Base-by-base conservation (phyloP, 2,329 filamentous ascomycete genomes). In the Phaeoacremonium minimum region DNA sequence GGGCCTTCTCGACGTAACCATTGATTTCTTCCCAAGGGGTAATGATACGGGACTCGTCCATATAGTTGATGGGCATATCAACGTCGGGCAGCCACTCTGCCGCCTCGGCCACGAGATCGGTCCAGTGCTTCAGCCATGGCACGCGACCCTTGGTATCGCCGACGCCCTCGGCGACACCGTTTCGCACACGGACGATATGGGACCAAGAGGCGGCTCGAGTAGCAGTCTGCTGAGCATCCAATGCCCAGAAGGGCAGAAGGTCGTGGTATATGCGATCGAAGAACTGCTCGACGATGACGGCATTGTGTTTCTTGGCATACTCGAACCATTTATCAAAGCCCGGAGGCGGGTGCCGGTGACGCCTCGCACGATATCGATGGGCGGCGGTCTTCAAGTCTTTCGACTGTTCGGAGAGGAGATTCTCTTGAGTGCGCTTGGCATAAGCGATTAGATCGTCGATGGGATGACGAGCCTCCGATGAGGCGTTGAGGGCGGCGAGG, bases 31-130 rank as follows among this genome's bases (percentile, higher is more conserved):
- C 69, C 58, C 69, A 77, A 8, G 75, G 69, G 4, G 80, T 75
- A 18, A 83, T 58, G n/a, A 85, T 54, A 15, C 80, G 67, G 18
- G 79, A 71, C 51, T 84, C 77, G 51, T 83, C 79, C 58, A 80
- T 67, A 35, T 70, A 66, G 50, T 84, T 83, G 60, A 83, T 75
- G 9, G 78, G 73, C 63, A 83, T 80, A 51, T 83, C 78, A 52
- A 84, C 73, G 43, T 84, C 78, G 5, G 79, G 80, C 15, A 84
- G 52, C 33, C 69, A 60, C 12, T 66, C 51, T 17, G 73, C 68
- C 22, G 80, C 74, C 38, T 73, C 70, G 3, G 51, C 46, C 15
- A 81, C 67, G 11, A 78, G 58, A 4, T 56, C 50, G 2, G 66
- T 64, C 71, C 71, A 75, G 15, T 65, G 55, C 48, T 68, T 50